Conservation (phyloP, 306 rosid genomes). For the Medicago ruthenica region DNA sequence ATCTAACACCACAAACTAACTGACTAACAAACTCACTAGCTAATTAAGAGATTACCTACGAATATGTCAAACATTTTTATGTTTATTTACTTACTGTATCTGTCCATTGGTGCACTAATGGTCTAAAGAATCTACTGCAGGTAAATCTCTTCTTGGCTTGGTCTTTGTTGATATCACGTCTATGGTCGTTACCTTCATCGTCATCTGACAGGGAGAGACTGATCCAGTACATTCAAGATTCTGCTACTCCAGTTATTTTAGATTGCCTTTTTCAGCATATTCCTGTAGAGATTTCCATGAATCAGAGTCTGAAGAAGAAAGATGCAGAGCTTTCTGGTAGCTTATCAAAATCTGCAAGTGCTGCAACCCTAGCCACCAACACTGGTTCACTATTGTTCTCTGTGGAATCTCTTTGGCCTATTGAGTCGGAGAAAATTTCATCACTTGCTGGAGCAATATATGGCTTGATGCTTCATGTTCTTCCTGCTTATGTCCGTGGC, state of each 20-base stretch:
- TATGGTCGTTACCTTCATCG: conserved; percentile 79
- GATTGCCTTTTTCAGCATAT: conserved; percentile 95
- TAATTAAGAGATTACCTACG: neutral
- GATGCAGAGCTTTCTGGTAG: conserved; percentile 64
- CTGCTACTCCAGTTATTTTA: conserved; percentile 70
- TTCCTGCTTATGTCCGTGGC: conserved; percentile 94
- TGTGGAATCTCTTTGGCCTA: conserved; percentile 83
- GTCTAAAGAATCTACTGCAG: conserved; percentile 48
- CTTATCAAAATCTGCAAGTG: conserved; percentile 67
- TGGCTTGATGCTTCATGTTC: conserved; percentile 88
- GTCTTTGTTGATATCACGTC: conserved; percentile 86
- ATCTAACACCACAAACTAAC: neutral
- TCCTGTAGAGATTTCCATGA: conserved; percentile 61
- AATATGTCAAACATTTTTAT: conserved; percentile 11
- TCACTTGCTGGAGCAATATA: conserved; percentile 80
- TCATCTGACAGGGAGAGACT: conserved; percentile 82
- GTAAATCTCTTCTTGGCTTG: conserved; percentile 85
- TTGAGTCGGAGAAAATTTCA: conserved; percentile 72
- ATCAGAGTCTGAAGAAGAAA: conserved; percentile 75
- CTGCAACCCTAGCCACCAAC: conserved; percentile 72
- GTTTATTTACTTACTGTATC: conserved; percentile 32
- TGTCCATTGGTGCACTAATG: conserved; percentile 30
- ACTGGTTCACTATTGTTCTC: conserved; percentile 70
- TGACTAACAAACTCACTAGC: neutral
- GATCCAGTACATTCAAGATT: conserved; percentile 84